Evolutionary conservation across 192 early-diverging fungal species (phyloP).

Genomic region (Lobulomyces angularis): DNA sequence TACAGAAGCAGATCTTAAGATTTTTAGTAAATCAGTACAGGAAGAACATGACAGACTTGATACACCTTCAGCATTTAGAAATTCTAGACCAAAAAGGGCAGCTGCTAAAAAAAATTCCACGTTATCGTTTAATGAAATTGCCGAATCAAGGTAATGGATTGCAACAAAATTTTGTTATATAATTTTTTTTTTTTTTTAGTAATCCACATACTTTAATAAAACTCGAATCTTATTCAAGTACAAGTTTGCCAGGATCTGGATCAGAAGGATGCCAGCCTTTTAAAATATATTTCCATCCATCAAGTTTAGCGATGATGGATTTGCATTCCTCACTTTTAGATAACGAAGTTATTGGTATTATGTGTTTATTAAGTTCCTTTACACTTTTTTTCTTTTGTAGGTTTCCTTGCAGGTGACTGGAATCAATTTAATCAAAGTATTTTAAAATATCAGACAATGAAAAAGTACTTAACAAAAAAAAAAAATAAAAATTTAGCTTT

Average conservation of each 20-base stretch:
- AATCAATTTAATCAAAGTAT: constrained; percentile 27
- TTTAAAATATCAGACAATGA: constrained; percentile 4
- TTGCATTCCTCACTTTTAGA: constrained; percentile 85
- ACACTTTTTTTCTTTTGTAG: too few relatives aligned
- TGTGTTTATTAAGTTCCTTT: too few relatives aligned
- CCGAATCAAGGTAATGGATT: too few relatives aligned
- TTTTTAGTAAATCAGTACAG: too few relatives aligned
- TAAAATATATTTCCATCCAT: constrained; percentile 54
- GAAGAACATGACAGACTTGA: too few relatives aligned
- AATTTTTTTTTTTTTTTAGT: constrained; percentile 6
- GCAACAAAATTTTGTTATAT: constrained; percentile 1
- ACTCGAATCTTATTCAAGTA: constrained; percentile 61
- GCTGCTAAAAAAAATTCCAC: too few relatives aligned
- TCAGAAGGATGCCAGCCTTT: constrained; percentile 69
- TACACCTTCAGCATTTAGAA: too few relatives aligned
- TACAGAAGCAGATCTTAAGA: too few relatives aligned
- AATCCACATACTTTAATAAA: constrained; percentile 75
- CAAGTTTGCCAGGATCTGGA: constrained; percentile 55
- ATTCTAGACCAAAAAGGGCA: too few relatives aligned
- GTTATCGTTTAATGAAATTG: too few relatives aligned
- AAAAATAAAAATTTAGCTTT: constrained; percentile 23
- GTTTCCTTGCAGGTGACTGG: constrained; percentile 73
- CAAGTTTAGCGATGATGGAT: constrained; percentile 75
- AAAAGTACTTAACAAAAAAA: neutral
- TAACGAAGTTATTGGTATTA: constrained; percentile 83